Percentiles rank a stretch among this genome's conserved stretches.
phyloP scores from a whole-genome alignment of 805 yeast genomes.

The Hanseniaspora guilliermondii region DNA sequence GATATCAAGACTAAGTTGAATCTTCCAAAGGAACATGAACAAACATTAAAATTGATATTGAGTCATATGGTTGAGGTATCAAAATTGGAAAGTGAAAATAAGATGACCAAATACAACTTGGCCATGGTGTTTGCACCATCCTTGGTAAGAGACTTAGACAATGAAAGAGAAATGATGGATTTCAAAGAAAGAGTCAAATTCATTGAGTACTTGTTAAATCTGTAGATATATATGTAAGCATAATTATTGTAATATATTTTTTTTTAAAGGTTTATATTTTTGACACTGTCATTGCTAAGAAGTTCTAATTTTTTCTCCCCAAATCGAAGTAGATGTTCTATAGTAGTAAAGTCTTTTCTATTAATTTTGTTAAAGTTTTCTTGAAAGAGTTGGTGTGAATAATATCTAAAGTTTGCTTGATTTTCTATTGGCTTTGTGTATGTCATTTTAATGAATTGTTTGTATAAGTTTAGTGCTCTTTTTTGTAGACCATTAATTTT shows the following conservation, averaged over 20 bases:
- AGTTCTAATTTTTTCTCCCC: slow-evolving; percentile 64
- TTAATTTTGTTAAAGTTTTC: slow-evolving; percentile 41
- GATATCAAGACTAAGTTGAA: slow-evolving; percentile 32
- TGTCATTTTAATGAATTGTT: slow-evolving; percentile 36
- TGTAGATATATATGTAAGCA: slow-evolving; percentile 8
- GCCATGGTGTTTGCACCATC: slow-evolving; percentile 95
- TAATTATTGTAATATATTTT: not conserved
- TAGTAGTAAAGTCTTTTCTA: slow-evolving; percentile 69
- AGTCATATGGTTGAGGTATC: slow-evolving; percentile 56
- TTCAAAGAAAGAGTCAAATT: slow-evolving; percentile 69
- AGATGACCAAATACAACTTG: slow-evolving; percentile 74
- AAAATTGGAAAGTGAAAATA: slow-evolving; percentile 40
- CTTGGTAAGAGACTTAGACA: slow-evolving; percentile 61
- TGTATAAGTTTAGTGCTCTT: slow-evolving; percentile 39
- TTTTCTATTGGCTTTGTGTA: slow-evolving; percentile 37
- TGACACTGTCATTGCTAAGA: slow-evolving; percentile 58
- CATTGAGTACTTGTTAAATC: slow-evolving; percentile 50
- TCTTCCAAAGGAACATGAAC: slow-evolving; percentile 58
- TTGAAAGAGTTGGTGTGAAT: slow-evolving; percentile 49
- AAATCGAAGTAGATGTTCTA: slow-evolving; percentile 68
- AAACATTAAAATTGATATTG: slow-evolving; percentile 43
- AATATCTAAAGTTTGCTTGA: slow-evolving; percentile 34
- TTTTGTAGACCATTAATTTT: slow-evolving; percentile 39
- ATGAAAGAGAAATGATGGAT: slow-evolving; percentile 73
- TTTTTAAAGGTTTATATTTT: slow-evolving; percentile 40